Conservation (phyloP, 352 stramenopile genomes). For the Aphanomyces stellatus region DNA sequence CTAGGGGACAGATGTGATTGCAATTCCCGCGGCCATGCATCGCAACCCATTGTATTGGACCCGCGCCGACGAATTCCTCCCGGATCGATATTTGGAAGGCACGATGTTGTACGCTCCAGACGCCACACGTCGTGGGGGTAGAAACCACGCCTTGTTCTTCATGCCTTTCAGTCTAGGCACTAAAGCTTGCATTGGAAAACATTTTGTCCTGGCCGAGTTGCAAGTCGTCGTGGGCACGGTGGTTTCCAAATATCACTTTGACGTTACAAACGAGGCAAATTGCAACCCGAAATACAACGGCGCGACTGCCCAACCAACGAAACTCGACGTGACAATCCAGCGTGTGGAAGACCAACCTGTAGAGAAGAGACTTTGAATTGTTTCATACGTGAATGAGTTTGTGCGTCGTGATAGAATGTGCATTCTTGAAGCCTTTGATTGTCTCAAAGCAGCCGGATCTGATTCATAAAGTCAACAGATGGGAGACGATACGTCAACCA, state of each 20-base stretch:
- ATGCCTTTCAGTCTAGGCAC: conserved; percentile 11
- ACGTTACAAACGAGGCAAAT: background rate
- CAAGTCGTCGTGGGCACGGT: background rate
- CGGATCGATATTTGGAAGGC: background rate
- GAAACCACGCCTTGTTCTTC: background rate
- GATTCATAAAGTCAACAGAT: too few relatives aligned
- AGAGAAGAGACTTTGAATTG: too few relatives aligned
- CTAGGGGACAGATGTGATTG: too few relatives aligned
- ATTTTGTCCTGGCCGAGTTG: background rate
- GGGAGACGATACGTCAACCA: too few relatives aligned
- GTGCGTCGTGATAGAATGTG: too few relatives aligned
- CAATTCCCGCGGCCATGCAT: conserved; percentile 8
- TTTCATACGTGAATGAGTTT: too few relatives aligned
- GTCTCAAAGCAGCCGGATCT: too few relatives aligned
- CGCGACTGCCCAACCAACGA: background rate
- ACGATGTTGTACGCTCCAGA: background rate
- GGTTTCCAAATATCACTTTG: background rate
- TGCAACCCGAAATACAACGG: background rate
- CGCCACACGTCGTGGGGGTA: background rate
- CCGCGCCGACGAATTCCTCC: background rate
- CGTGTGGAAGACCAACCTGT: too few relatives aligned
- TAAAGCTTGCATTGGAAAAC: background rate
- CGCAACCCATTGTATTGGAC: conserved; percentile 10
- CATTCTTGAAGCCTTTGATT: too few relatives aligned
- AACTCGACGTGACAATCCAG: background rate